These are phyloP conservation scores for Lactarius tabidus DNA, from an alignment of 768 basidiomycete species.

Conservation along the genomic window DNA sequence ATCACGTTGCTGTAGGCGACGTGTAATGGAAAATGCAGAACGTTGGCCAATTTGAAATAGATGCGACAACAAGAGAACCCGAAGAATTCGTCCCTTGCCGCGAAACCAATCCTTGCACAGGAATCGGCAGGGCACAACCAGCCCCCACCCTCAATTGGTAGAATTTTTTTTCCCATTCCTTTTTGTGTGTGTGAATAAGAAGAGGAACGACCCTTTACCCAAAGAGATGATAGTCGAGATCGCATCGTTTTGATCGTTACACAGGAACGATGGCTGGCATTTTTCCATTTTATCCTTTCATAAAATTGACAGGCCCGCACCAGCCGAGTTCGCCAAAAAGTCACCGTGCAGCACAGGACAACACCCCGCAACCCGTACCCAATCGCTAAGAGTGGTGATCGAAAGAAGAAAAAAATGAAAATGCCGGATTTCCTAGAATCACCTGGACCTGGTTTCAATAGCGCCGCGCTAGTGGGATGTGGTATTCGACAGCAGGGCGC, in stretches of 20 bases:
- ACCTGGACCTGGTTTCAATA: background rate
- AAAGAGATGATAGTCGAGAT: background rate
- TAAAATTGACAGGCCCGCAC: background rate
- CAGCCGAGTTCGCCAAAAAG: background rate
- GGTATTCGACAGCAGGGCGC: no score
- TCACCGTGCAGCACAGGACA: background rate
- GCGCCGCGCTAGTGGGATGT: background rate
- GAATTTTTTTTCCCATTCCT: background rate
- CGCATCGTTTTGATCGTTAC: background rate
- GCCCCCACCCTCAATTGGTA: background rate
- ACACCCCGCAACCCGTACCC: background rate
- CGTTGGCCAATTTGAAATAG: background rate
- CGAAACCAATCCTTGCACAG: background rate
- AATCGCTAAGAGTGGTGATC: background rate
- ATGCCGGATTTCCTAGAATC: background rate
- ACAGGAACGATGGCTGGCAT: background rate
- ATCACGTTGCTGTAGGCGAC: background rate
- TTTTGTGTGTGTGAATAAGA: background rate
- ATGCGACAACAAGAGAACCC: background rate
- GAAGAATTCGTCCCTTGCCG: background rate
- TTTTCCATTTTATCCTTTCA: background rate
- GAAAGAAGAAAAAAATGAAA: background rate
- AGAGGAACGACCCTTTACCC: background rate
- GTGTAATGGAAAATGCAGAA: background rate
- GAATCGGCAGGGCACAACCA: constrained; percentile 1